Evolutionary conservation across 257 asterid species (phyloP).

Genomic region (Voacanga thouarsii): DNA sequence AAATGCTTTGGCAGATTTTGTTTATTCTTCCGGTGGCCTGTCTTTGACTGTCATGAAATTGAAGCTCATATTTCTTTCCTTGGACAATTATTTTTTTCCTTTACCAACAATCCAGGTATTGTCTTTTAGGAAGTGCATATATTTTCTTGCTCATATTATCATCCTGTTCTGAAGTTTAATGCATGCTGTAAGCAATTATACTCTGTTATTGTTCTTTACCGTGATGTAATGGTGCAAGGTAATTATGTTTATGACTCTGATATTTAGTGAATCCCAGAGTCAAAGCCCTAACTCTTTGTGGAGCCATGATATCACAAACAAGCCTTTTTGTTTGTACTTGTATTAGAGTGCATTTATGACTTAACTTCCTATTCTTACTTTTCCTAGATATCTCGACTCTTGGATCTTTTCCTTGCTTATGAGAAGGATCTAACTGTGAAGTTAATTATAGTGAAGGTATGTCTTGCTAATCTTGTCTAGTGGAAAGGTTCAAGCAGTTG

Average conservation of each 20-base stretch:
- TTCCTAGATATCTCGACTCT: constrained; percentile 56
- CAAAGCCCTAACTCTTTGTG: background rate
- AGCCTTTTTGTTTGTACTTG: background rate
- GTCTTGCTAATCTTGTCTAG: background rate
- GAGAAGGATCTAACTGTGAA: constrained; percentile 65
- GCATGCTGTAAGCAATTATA: background rate
- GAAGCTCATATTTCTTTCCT: background rate
- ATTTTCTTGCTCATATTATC: no score
- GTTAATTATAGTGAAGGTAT: constrained; percentile 74
- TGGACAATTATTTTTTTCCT: background rate
- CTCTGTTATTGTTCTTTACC: background rate
- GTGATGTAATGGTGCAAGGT: background rate
- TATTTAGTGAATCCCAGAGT: background rate
- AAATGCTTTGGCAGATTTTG: background rate
- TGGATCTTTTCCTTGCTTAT: constrained; percentile 56
- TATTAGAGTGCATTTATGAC: background rate
- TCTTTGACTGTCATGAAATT: background rate
- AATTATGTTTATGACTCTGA: background rate
- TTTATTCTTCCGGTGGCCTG: background rate
- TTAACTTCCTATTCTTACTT: constrained; percentile 23
- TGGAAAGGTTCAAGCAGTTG: background rate
- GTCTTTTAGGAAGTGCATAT: background rate
- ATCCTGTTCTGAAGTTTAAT: background rate
- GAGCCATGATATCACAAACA: background rate
- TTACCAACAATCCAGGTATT: background rate